Evolutionary conservation across 345 rosid species (phyloP).

Genomic region (Eucalyptus pauciflora): DNA sequence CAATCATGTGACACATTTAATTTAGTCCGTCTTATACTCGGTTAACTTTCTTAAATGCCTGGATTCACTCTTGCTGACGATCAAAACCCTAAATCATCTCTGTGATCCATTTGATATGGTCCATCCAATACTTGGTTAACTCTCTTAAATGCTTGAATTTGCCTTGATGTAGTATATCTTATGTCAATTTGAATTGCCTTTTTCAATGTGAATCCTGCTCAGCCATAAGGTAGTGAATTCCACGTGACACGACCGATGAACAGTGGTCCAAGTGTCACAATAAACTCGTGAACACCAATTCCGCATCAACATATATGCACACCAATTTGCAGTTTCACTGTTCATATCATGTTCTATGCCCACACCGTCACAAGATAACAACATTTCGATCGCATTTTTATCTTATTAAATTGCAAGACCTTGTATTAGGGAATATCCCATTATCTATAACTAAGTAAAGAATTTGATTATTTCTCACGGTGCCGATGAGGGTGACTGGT

Average conservation of each 20-base stretch:
- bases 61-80: not conserved
- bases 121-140: not conserved
- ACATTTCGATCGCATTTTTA: not conserved
- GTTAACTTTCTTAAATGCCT: not conserved
- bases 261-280: not conserved
- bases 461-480: not conserved
- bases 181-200: not conserved
- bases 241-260: not conserved
- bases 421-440: not conserved
- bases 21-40: fast-evolving
- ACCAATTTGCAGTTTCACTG: not conserved
- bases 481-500: not conserved
- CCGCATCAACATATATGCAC: fast-evolving
- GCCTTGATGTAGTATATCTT: no score
- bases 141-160: not conserved
- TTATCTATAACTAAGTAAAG: not conserved
- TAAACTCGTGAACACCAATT: not conserved
- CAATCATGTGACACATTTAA: not conserved
- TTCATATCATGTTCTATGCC: not conserved
- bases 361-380: not conserved
- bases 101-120: not conserved
- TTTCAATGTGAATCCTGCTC: not conserved
- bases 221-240: no score
- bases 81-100: not conserved
- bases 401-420: not conserved